Evolutionary conservation across 2,329 filamentous ascomycete genomes (phyloP), one percentile per base, ranked within the genome.

Genomic region (Cladosporium austrohemisphaericum): DNA sequence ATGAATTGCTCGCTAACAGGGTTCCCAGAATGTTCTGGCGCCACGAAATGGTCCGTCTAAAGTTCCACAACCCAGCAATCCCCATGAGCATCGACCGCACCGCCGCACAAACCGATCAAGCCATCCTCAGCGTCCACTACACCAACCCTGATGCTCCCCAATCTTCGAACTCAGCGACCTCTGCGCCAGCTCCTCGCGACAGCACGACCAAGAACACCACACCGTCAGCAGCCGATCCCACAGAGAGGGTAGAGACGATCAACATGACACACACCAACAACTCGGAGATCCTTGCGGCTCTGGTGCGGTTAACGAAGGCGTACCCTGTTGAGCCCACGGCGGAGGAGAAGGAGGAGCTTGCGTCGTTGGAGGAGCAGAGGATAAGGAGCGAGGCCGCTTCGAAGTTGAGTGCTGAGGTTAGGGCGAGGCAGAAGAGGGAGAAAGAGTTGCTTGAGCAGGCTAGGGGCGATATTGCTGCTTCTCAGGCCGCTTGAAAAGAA

Each of bases 1-100:
- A 5, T 20, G n/a, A 4, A 20, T 11, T 19, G 8, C 10, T 5
- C 8, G 61, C 61, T 52, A 68, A 67, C 22, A 31, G 5, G 10
- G 4, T 8, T 8, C 23, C 33, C 57, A 95, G 91, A 63, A 88
- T 88, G 73, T 96, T 98, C 78, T 95, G 89, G 88, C 82, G 80
- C 56, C 76, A 84, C 53, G 85, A 83, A 65, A 83, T 97, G 40
- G 88, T 88, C 18, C 82, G 88, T 50, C 76, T 98, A 58, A 96
- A 98, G 77, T 98, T 84, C 74, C 86, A 95, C 77, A 98, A 98
- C 68, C 93, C 93, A 1, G 73, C 82, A 10, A 69, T 96, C 37
- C 81, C 85, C 35, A 94, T 97, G 79, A 83, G 87, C 52, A 81
- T 95, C 60, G 84, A 85, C 68, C 85, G 87, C 52, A 83, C 79